Evolutionary conservation across 73 alveolate genomes (phyloP).

Genomic region (Paramecium sexaurelia): DNA sequence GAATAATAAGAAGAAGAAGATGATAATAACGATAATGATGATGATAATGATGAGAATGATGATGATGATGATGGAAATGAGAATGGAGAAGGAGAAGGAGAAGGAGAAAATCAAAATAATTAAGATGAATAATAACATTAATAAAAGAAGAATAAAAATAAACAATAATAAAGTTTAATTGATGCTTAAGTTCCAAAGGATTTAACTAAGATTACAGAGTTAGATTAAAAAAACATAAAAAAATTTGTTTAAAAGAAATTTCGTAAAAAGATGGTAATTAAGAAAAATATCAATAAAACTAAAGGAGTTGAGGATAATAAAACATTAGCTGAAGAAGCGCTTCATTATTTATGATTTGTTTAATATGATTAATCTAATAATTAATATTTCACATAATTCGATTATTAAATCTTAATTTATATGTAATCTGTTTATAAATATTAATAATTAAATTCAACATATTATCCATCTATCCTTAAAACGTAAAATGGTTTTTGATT

Average conservation of each 20-base stretch:
- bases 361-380: not conserved
- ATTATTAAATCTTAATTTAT: too few relatives aligned
- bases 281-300: slow-evolving; percentile 34
- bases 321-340: not conserved
- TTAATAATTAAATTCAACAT: not conserved
- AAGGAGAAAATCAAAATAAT: not conserved
- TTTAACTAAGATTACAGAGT: not conserved
- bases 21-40: not conserved
- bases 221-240: not conserved
- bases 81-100: not conserved
- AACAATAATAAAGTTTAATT: not conserved
- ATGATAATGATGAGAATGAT: not conserved
- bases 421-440: too few relatives aligned
- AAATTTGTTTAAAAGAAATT: slow-evolving; percentile 24
- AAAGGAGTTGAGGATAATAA: not conserved
- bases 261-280: not conserved
- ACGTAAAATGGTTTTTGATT: not conserved
- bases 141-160: not conserved
- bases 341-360: not conserved
- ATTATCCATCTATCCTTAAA: slow-evolving; percentile 33
- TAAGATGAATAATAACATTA: not conserved
- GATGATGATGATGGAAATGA: not conserved
- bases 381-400: not conserved
- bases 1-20: not conserved
- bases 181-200: not conserved